Conservation (phyloP, 1,284 basidiomycete genomes). For the Exsudoporus floridanus region DNA sequence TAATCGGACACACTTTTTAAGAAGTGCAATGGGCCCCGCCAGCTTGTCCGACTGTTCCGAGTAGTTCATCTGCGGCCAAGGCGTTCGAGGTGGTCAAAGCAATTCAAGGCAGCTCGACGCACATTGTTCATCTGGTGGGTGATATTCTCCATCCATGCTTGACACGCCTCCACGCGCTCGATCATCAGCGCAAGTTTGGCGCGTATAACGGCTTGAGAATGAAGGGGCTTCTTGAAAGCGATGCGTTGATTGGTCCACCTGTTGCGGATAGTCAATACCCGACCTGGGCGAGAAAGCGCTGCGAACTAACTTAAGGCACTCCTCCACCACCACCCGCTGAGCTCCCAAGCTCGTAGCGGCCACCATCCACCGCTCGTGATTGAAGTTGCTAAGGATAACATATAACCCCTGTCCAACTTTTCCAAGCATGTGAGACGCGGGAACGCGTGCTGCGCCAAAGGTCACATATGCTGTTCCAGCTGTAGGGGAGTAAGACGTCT, state of each 20-base stretch:
- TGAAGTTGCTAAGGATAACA: slow-evolving; percentile 86
- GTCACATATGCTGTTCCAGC: slow-evolving; percentile 91
- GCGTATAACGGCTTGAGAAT: slow-evolving; percentile 88
- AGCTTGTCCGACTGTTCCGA: slow-evolving; percentile 76
- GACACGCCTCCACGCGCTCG: slow-evolving; percentile 81
- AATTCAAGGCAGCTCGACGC: slow-evolving; percentile 24
- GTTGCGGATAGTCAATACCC: slow-evolving; percentile 1
- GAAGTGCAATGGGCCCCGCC: slow-evolving; percentile 70
- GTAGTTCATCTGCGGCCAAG: slow-evolving; percentile 63
- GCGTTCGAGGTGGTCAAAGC: background rate
- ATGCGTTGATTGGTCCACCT: slow-evolving; percentile 83
- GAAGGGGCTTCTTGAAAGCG: slow-evolving; percentile 89
- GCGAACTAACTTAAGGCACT: slow-evolving; percentile 66
- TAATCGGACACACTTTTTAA: slow-evolving; percentile 57
- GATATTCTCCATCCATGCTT: slow-evolving; percentile 87
- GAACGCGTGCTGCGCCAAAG: slow-evolving; percentile 90
- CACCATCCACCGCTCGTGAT: slow-evolving; percentile 88
- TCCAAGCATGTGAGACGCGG: slow-evolving; percentile 83
- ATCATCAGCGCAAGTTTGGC: slow-evolving; percentile 89
- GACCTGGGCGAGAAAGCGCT: background rate
- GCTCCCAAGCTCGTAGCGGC: slow-evolving; percentile 67
- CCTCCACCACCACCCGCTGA: slow-evolving; percentile 73
- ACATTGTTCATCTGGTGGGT: slow-evolving; percentile 95
- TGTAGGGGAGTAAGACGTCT: slow-evolving; percentile 82
- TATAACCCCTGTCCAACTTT: slow-evolving; percentile 82